Percentiles rank a stretch among this genome's conserved stretches.
Evolutionary conservation across 768 basidiomycete genomes (phyloP).

Genomic region (Brasilioporus rufonigricans): DNA sequence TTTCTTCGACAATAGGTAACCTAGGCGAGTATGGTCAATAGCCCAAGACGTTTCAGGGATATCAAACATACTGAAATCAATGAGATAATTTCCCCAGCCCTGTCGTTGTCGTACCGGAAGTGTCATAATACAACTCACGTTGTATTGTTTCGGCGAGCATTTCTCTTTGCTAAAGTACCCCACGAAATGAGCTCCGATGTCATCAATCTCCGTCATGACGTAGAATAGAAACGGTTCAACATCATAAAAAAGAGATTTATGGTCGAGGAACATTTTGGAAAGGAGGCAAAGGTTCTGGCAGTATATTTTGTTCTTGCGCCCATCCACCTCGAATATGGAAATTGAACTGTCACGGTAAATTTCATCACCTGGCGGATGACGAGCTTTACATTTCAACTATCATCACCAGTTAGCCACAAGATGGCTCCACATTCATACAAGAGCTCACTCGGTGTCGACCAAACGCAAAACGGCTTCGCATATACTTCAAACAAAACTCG

Average conservation of each 20-base stretch:
- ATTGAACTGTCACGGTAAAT: slow-evolving; percentile 89
- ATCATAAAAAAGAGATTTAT: slow-evolving; percentile 98
- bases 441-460: slow-evolving; percentile 76
- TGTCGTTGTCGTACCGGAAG: slow-evolving; percentile 90
- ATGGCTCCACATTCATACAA: neutral
- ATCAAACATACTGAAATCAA: slow-evolving; percentile 82
- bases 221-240: slow-evolving; percentile 99
- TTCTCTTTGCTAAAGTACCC: slow-evolving; percentile 99
- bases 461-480: slow-evolving; percentile 89
- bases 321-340: slow-evolving; percentile 97
- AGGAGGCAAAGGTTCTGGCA: slow-evolving; percentile 97
- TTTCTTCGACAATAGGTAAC: slow-evolving; percentile 94
- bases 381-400: slow-evolving; percentile 91
- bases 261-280: slow-evolving; percentile 98
- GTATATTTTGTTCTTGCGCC: slow-evolving; percentile 99
- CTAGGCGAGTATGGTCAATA: slow-evolving; percentile 39
- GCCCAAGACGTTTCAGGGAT: slow-evolving; percentile 6
- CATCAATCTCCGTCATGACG: slow-evolving; percentile 91
- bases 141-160: slow-evolving; percentile 91
- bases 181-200: slow-evolving; percentile 88
- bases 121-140: slow-evolving; percentile 99
- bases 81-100: slow-evolving; percentile 96
- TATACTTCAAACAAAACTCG: slow-evolving; percentile 97
- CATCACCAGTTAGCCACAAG: slow-evolving; percentile 12
- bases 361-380: slow-evolving; percentile 97